These are phyloP conservation scores for Aspergillus saccharolyticus DNA, from an alignment of 495 filamentous ascomycete genomes.

Conservation along the genomic window DNA sequence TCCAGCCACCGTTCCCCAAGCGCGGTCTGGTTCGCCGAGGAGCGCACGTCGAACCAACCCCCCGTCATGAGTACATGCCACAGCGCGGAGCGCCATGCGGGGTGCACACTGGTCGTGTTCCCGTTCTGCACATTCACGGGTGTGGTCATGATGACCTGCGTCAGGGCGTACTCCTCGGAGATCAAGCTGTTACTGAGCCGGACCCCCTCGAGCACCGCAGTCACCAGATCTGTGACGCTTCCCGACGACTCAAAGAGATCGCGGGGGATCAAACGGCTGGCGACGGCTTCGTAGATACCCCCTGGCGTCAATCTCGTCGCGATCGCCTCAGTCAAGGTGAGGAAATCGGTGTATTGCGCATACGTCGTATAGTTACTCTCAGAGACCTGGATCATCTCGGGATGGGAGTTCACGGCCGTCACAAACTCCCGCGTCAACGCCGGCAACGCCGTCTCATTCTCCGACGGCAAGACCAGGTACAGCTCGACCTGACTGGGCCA, in stretches of 20 bases:
- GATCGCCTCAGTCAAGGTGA: constrained; percentile 8
- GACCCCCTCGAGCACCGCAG: constrained; percentile 12
- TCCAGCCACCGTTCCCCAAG: neutral
- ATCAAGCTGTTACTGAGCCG: neutral
- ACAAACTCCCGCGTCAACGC: constrained; percentile 11
- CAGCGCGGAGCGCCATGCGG: constrained; percentile 18
- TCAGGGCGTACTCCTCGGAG: constrained; percentile 7
- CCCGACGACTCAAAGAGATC: constrained; percentile 16
- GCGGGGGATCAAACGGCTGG: constrained; percentile 20
- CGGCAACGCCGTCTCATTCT: constrained; percentile 17
- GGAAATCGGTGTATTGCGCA: constrained; percentile 12
- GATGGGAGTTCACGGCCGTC: neutral
- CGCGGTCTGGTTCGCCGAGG: neutral
- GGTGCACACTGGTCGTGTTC: constrained; percentile 9
- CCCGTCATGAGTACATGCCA: constrained; percentile 19
- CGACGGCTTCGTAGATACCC: constrained; percentile 19
- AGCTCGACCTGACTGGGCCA: constrained; percentile 10
- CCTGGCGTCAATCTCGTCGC: constrained; percentile 13
- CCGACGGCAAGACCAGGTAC: constrained; percentile 14
- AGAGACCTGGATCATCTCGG: constrained; percentile 8
- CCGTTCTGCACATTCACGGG: constrained; percentile 14
- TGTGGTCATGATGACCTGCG: constrained; percentile 15
- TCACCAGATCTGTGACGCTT: constrained; percentile 13
- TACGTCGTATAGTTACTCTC: constrained; percentile 12
- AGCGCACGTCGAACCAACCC: constrained; percentile 9